Evolutionary conservation across 129 eudicot species (phyloP).

Genomic region (Dittrichia graveolens): DNA sequence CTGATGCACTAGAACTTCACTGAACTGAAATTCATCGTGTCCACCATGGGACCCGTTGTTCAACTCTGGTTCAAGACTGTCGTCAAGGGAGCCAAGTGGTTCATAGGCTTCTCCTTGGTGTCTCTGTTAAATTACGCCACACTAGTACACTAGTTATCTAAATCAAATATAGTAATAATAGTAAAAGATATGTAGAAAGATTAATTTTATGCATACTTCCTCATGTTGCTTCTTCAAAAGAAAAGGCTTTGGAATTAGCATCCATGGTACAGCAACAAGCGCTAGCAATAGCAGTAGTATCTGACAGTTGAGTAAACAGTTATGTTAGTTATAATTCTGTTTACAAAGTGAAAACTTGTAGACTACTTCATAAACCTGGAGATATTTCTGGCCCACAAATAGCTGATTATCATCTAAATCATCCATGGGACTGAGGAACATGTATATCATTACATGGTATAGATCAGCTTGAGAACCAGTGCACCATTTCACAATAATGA

Average conservation of each 20-base stretch:
- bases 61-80: conserved; percentile 49
- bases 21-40: conserved; percentile 72
- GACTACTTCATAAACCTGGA: conserved; percentile 54
- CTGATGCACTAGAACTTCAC: conserved; percentile 88
- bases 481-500: conserved; percentile 86
- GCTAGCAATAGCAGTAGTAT: conserved; percentile 59
- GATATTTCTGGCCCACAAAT: conserved; percentile 71
- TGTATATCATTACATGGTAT: conserved; percentile 87
- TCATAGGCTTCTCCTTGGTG: conserved; percentile 68
- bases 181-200: neutral
- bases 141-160: neutral
- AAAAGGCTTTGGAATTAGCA: conserved; percentile 87
- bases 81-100: conserved; percentile 54
- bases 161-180: neutral
- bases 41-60: conserved; percentile 41
- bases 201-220: conserved; percentile 55
- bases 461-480: conserved; percentile 92
- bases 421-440: conserved; percentile 86
- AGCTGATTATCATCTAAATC: conserved; percentile 82
- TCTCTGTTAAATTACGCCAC: conserved; percentile 47
- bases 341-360: neutral
- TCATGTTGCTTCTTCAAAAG: conserved; percentile 74
- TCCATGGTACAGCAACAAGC: conserved; percentile 90
- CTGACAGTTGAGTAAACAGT: conserved; percentile 32
- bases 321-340: neutral